A percentile compares a stretch with the other conserved stretches of the same genome.
These are phyloP conservation scores for Globisporangium barbulae DNA, from an alignment of 352 stramenopile genomes.

Conservation along the genomic window DNA sequence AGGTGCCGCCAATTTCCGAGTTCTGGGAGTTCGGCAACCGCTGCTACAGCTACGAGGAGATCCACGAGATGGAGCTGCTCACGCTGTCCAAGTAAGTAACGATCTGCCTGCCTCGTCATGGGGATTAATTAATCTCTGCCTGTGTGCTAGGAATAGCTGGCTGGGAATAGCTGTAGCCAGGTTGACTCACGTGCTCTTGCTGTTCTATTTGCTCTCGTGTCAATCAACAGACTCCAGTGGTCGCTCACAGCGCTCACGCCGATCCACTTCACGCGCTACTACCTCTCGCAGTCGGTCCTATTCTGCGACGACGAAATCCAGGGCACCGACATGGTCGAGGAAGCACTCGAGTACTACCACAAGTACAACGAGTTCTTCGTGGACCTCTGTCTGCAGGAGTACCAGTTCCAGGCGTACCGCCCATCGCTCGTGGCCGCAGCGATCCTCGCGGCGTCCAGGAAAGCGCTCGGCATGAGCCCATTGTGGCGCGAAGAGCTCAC, in stretches of 20 bases:
- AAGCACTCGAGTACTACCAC: constrained; percentile 74
- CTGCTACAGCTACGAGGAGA: constrained; percentile 83
- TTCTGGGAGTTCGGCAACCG: constrained; percentile 87
- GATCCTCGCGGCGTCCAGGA: constrained; percentile 73
- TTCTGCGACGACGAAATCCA: constrained; percentile 81
- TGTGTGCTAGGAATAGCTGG: constrained; percentile 13
- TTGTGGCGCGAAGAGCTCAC: constrained; percentile 83
- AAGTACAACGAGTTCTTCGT: constrained; percentile 88
- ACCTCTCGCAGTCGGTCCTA: constrained; percentile 70
- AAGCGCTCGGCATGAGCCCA: constrained; percentile 73
- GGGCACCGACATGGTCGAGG: constrained; percentile 63
- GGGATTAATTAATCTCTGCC: not conserved
- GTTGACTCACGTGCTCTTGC: constrained; percentile 9
- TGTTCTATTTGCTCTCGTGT: constrained; percentile 10
- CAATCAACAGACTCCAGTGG: constrained; percentile 59
- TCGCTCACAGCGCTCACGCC: constrained; percentile 62
- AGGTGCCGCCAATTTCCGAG: constrained; percentile 75
- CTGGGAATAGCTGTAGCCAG: constrained; percentile 7
- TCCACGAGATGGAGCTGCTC: constrained; percentile 68
- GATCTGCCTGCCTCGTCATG: not conserved
- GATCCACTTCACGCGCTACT: constrained; percentile 82
- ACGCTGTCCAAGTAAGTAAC: constrained; percentile 43
- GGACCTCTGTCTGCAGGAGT: constrained; percentile 83
- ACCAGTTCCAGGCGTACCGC: constrained; percentile 78
- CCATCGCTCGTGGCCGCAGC: constrained; percentile 75